Conservation (phyloP, 768 basidiomycete genomes). For the Mrakia hoshinonis region DNA sequence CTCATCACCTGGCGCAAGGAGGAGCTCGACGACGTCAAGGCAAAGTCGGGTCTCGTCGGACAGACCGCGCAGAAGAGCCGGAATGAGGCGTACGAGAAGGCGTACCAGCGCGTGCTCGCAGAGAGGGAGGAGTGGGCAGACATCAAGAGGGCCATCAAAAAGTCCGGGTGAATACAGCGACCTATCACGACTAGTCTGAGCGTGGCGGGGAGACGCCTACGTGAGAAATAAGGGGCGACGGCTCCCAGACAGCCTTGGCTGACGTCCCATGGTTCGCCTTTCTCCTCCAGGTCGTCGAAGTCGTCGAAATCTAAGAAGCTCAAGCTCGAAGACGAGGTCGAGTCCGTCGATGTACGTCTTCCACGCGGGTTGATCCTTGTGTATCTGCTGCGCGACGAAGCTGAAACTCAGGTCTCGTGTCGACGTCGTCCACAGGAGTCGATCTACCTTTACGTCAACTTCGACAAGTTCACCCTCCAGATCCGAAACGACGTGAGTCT, state of each 20-base stretch:
- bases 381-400: background rate
- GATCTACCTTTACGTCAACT: slow-evolving; percentile 72
- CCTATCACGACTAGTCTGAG: too few relatives aligned
- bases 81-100: slow-evolving; percentile 23
- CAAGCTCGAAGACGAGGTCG: slow-evolving; percentile 14
- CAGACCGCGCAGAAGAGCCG: slow-evolving; percentile 20
- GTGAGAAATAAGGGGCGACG: background rate
- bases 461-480: slow-evolving; percentile 74
- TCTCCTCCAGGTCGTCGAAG: background rate
- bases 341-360: background rate
- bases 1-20: slow-evolving; percentile 17
- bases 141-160: slow-evolving; percentile 10
- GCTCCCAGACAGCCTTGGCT: background rate
- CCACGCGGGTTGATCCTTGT: background rate
- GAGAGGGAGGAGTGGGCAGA: slow-evolving; percentile 26
- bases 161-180: background rate
- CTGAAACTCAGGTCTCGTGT: background rate
- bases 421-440: background rate
- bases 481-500: slow-evolving; percentile 69
- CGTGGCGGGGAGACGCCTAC: too few relatives aligned
- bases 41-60: background rate
- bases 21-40: slow-evolving; percentile 14
- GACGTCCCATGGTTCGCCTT: background rate
- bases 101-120: background rate
- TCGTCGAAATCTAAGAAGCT: slow-evolving; percentile 12